A percentile compares a stretch with the other conserved stretches of the same genome.
These are phyloP conservation scores for Trypanosoma boissoni DNA, from an alignment of 208 protist genomes.

Conservation along the genomic window DNA sequence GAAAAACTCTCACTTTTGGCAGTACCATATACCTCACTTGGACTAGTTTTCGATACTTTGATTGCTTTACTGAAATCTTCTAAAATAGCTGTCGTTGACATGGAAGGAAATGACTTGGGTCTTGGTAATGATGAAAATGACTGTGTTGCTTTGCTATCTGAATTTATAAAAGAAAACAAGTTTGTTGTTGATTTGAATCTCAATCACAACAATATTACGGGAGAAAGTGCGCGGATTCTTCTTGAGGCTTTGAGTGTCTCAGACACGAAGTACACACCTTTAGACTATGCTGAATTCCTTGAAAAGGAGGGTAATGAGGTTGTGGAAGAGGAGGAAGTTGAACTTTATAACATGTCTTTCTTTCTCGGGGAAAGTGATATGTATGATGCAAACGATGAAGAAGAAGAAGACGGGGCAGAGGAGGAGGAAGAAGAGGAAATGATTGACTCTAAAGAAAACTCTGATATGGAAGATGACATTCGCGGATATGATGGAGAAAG, in stretches of 20 bases:
- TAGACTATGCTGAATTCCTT: conserved; percentile 6
- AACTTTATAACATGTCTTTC: conserved; percentile 17
- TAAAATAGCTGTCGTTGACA: conserved; percentile 27
- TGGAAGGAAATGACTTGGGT: conserved; percentile 60
- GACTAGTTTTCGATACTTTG: conserved; percentile 7
- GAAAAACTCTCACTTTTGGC: conserved; percentile 3
- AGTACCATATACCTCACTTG: conserved; percentile 14
- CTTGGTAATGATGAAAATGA: conserved; percentile 29
- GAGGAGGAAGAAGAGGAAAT: conserved; percentile 28
- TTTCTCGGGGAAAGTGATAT: conserved; percentile 18
- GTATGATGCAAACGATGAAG: conserved; percentile 25
- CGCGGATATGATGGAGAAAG: conserved; percentile 3
- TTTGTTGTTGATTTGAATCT: conserved; percentile 66
- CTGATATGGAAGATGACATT: conserved; percentile 9
- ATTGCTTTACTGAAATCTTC: conserved; percentile 22
- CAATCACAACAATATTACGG: conserved; percentile 48
- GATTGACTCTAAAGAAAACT: conserved; percentile 11
- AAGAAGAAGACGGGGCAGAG: conserved; percentile 28
- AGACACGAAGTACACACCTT: conserved; percentile 50
- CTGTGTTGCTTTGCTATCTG: conserved; percentile 30
- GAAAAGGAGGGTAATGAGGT: conserved; percentile 9
- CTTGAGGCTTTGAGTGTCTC: conserved; percentile 48
- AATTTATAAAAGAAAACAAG: conserved; percentile 70
- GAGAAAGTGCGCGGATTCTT: conserved; percentile 23
- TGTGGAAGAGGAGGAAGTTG: conserved; percentile 6